Percentiles rank a stretch among this genome's conserved stretches.
Evolutionary conservation across 139 green algal genomes (phyloP).

Genomic region (Coelastrella sp.): DNA sequence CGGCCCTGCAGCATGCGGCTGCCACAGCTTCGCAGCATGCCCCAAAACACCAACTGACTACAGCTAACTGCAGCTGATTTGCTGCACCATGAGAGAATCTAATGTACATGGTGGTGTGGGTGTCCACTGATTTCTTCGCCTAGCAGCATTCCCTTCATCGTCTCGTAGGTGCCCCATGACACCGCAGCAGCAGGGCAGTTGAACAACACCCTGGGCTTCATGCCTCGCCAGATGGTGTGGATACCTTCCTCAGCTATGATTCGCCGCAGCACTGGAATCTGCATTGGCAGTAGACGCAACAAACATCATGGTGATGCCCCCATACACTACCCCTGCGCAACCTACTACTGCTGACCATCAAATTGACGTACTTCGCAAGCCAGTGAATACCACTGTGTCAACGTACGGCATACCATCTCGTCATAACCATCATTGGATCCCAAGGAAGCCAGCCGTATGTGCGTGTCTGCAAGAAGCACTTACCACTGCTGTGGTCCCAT

Average conservation of each 20-base stretch:
- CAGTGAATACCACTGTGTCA: too few relatives aligned
- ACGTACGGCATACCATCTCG: too few relatives aligned
- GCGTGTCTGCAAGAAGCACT: conserved; percentile 12
- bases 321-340: too few relatives aligned
- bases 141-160: conserved; percentile 79
- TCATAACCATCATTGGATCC: too few relatives aligned
- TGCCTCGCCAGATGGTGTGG: conserved; percentile 80
- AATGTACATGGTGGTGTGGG: conserved; percentile 20
- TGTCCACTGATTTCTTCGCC: not conserved
- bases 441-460: not conserved
- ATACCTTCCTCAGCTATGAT: conserved; percentile 89
- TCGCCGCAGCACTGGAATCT: conserved; percentile 71
- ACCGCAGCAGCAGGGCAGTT: conserved; percentile 94
- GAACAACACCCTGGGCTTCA: conserved; percentile 93
- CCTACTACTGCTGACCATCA: too few relatives aligned
- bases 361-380: too few relatives aligned
- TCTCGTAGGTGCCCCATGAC: conserved; percentile 97
- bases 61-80: too few relatives aligned
- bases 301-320: too few relatives aligned
- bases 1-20: not conserved
- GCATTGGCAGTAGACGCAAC: too few relatives aligned
- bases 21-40: not conserved
- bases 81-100: too few relatives aligned
- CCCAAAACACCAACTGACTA: too few relatives aligned
- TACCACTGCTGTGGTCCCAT: conserved; percentile 71